Evolutionary conservation across 2,329 filamentous ascomycete species (phyloP), one percentile per base, ranked within the genome.

Genomic region (Pseudopyrenochaeta lycopersici): DNA sequence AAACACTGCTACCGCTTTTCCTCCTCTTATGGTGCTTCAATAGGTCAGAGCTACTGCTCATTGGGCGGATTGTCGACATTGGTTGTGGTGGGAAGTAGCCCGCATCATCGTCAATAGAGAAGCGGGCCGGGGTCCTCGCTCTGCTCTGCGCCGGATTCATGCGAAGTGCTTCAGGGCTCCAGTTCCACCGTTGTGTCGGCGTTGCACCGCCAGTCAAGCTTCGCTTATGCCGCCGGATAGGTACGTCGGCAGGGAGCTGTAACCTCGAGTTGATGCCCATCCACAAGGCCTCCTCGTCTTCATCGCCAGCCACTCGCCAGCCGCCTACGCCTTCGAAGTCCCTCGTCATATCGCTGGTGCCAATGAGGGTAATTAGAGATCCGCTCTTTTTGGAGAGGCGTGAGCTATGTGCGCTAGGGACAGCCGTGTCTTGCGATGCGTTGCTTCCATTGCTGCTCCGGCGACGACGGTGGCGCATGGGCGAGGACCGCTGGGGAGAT

Each of bases 281-380:
- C 77, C 77, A 80, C 11, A 77, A 46, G 2, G 76, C 77, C 58
- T 79, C 77, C 38, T 80, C 77, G 4, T 77, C 76, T 1, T 75
- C 72, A 21, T 72, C 72, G 11, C 69, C 71, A 3, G 72, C 56
- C 14, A 75, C 64, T 39, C 73, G 63, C 74, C 74, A 76, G 1
- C 78, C 78, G 21, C 78, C 78, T 1, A 80, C 73, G 46, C 77
- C 77, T 51, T 80, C 78, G 44, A 74, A 80, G 56, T 80, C 78
- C 30, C 76, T 66, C 11, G 68, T 69, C 3, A 68, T 44, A 11
- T 71, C 70, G 40, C 67, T 67, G 21, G 64, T 68, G 21, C 70
- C 66, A 21, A 77, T 47, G 27, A 78, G 62, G 1, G 68, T 67
- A 12, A 71, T 70, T 41, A 76, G 71, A 1, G 70, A 73, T 2